A percentile compares a stretch with the other conserved stretches of the same genome.
These are phyloP conservation scores for Kappamyces sp. DNA, from an alignment of 192 early-diverging fungal genomes.

Conservation along the genomic window DNA sequence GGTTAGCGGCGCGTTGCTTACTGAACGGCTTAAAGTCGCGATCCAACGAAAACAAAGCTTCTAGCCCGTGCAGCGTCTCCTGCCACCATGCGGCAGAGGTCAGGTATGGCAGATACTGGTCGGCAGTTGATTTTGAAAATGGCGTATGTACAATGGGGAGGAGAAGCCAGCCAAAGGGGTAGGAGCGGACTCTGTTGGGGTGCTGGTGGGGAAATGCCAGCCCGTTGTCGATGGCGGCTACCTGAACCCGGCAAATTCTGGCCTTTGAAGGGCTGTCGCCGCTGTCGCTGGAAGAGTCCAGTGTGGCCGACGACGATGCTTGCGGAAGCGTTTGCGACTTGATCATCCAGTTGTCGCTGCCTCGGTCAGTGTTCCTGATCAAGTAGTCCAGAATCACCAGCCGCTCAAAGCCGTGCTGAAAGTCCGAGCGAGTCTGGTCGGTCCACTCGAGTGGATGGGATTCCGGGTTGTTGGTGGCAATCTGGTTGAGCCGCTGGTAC, in stretches of 20 bases:
- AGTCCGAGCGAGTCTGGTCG: slow-evolving; percentile 35
- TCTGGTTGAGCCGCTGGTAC: slow-evolving; percentile 32
- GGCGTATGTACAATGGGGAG: slow-evolving; percentile 62
- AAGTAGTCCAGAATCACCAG: slow-evolving; percentile 82
- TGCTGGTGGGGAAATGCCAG: slow-evolving; percentile 92
- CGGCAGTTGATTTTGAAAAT: slow-evolving; percentile 65
- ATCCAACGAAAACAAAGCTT: slow-evolving; percentile 63
- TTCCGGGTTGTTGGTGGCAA: neutral
- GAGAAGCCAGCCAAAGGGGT: slow-evolving; percentile 85
- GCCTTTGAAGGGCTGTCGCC: neutral
- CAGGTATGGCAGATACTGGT: slow-evolving; percentile 60
- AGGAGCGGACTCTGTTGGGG: slow-evolving; percentile 79
- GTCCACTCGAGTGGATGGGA: slow-evolving; percentile 39
- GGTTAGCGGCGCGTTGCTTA: slow-evolving; percentile 14
- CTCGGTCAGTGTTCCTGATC: slow-evolving; percentile 82
- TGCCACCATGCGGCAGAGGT: slow-evolving; percentile 73
- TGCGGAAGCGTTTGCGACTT: slow-evolving; percentile 30
- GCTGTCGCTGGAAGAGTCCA: slow-evolving; percentile 5
- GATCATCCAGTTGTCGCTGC: slow-evolving; percentile 77
- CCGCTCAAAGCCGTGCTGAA: slow-evolving; percentile 67
- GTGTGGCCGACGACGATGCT: slow-evolving; percentile 16
- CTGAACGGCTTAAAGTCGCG: slow-evolving; percentile 54
- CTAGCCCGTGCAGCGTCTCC: slow-evolving; percentile 62
- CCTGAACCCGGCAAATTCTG: slow-evolving; percentile 45
- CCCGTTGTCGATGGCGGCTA: slow-evolving; percentile 90